Evolutionary conservation across 768 basidiomycete genomes (phyloP).

Genomic region (Suillus luteus): DNA sequence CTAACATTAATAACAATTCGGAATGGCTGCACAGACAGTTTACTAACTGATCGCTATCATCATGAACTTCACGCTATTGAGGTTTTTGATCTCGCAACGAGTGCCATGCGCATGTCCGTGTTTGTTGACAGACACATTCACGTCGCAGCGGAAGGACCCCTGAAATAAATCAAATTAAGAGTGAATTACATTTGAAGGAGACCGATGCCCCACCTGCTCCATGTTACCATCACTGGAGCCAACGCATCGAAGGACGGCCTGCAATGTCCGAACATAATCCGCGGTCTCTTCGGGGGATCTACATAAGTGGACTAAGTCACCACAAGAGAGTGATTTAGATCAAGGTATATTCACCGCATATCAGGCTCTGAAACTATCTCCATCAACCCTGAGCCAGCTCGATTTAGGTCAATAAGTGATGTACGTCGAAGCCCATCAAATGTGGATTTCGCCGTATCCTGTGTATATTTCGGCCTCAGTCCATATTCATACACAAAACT

Average conservation of each 20-base stretch:
- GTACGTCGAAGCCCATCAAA: constrained; percentile 50
- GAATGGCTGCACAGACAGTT: neutral
- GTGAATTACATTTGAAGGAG: neutral
- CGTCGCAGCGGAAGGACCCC: constrained; percentile 95
- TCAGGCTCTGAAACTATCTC: constrained; percentile 97
- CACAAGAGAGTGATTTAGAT: neutral
- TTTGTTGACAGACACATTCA: constrained; percentile 89
- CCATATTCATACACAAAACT: too few relatives aligned
- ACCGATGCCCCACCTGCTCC: constrained; percentile 71
- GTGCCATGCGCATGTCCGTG: constrained; percentile 66
- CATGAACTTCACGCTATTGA: constrained; percentile 89
- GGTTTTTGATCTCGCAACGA: constrained; percentile 95
- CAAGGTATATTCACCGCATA: constrained; percentile 50
- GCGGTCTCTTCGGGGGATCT: constrained; percentile 88
- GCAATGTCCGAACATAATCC: constrained; percentile 81
- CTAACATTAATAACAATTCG: neutral
- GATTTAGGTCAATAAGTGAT: constrained; percentile 82
- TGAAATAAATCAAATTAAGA: constrained; percentile 33
- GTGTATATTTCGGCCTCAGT: neutral
- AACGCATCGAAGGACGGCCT: constrained; percentile 76
- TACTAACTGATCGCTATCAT: constrained; percentile 78
- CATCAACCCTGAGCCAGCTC: constrained; percentile 88
- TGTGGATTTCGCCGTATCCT: constrained; percentile 93
- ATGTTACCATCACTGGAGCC: constrained; percentile 95
- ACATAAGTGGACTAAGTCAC: neutral